Evolutionary conservation across 192 early-diverging fungal species (phyloP).

Genomic region (Backusella tuberculispora): DNA sequence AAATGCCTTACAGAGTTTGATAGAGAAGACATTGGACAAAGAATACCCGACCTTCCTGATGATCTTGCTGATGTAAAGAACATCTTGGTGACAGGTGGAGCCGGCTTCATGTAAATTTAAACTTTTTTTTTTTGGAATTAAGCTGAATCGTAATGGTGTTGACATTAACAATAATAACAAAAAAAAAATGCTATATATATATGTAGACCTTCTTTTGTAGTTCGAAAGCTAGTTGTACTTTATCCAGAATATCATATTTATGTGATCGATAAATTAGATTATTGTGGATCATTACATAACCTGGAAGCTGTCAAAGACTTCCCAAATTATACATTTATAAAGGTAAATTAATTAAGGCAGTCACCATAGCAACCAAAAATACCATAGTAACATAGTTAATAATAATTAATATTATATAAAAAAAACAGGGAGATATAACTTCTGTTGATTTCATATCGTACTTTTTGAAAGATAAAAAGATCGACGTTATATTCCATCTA

Average conservation of each 20-base stretch:
- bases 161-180: not conserved
- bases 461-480: conserved; percentile 65
- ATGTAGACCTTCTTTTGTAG: conserved; percentile 67
- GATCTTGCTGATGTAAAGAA: conserved; percentile 52
- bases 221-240: conserved; percentile 59
- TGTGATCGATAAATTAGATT: conserved; percentile 79
- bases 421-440: conserved; percentile 65
- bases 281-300: conserved; percentile 72
- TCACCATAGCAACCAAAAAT: not conserved
- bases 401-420: no score
- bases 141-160: not conserved
- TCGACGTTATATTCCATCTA: conserved; percentile 77
- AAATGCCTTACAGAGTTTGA: conserved; percentile 38
- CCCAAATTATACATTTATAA: conserved; percentile 68
- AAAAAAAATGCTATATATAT: not conserved
- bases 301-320: conserved; percentile 47
- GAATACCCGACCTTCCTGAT: conserved; percentile 22
- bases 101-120: conserved; percentile 77
- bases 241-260: conserved; percentile 73
- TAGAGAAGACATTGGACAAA: conserved; percentile 44
- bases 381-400: not conserved
- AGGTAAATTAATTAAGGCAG: conserved; percentile 39
- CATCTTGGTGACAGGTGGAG: conserved; percentile 81
- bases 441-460: conserved; percentile 64
- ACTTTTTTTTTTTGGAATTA: conserved; percentile 12